Evolutionary conservation across 345 rosid genomes (phyloP).

Genomic region (Corchorus capsularis): DNA sequence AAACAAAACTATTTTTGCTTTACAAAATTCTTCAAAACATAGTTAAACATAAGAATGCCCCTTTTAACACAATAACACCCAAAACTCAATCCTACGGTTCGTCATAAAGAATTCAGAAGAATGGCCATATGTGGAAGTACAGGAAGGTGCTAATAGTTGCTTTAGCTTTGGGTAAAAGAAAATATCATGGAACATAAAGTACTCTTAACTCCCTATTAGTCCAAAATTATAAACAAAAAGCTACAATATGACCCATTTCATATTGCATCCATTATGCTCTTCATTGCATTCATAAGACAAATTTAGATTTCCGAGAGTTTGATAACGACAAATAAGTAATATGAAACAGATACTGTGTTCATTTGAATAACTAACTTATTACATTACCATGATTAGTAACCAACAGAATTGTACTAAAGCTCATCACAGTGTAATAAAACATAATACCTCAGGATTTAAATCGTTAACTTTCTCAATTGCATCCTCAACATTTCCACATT

Average conservation of each 20-base stretch:
- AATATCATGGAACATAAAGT: neutral
- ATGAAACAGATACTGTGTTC: neutral
- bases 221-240: no score
- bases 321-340: neutral
- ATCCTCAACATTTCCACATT: slow-evolving; percentile 93
- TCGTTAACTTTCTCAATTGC: slow-evolving; percentile 96
- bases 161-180: neutral
- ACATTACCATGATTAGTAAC: no score
- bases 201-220: neutral
- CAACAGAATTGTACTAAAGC: neutral
- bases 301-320: no score
- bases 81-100: neutral
- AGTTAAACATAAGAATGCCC: neutral
- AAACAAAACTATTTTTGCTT: neutral
- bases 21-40: neutral
- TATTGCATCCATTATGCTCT: neutral
- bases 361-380: neutral
- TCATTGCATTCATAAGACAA: no score
- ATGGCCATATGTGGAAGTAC: neutral
- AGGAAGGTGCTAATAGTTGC: neutral
- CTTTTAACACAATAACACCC: neutral
- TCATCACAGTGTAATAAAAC: slow-evolving; percentile 6
- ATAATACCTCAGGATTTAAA: slow-evolving; percentile 83
- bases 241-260: neutral
- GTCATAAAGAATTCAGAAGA: neutral